A percentile compares a stretch with the other conserved stretches of the same genome.
These are phyloP conservation scores for Epichloe baconii DNA, from an alignment of 2,329 filamentous ascomycete species.

Conservation along the genomic window DNA sequence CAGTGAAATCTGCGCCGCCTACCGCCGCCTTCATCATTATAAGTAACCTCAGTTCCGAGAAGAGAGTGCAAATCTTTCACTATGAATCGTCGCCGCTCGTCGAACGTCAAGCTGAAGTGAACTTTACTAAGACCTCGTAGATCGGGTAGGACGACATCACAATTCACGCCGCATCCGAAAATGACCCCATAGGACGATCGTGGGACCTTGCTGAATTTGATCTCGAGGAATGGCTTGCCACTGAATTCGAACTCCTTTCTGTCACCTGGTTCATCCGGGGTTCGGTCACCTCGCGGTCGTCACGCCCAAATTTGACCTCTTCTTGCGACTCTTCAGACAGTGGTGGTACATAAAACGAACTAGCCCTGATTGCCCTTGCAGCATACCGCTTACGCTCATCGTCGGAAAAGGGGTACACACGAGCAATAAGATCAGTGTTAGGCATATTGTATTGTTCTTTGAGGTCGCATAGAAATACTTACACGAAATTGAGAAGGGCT, in stretches of 20 bases:
- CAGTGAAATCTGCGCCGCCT: conserved; percentile 11
- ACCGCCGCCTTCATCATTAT: conserved; percentile 8
- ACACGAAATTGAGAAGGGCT: neutral
- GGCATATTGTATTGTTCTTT: neutral
- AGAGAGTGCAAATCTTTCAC: conserved; percentile 12
- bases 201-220: conserved; percentile 9
- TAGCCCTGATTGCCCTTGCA: neutral
- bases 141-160: conserved; percentile 9
- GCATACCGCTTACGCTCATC: neutral
- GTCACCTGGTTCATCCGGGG: neutral
- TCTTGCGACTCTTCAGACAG: neutral
- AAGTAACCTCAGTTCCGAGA: conserved; percentile 14
- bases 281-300: conserved; percentile 4
- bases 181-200: conserved; percentile 7
- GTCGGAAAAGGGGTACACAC: neutral
- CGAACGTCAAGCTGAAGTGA: conserved; percentile 13
- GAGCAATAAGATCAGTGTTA: conserved; percentile 4
- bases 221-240: conserved; percentile 1
- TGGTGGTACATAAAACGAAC: neutral
- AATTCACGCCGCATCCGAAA: conserved; percentile 7
- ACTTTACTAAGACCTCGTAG: conserved; percentile 2
- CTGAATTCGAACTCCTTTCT: neutral
- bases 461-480: neutral
- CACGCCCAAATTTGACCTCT: conserved; percentile 1
- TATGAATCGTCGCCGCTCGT: conserved; percentile 7